Percentiles rank a stretch among this genome's conserved stretches.
These are phyloP conservation scores for Exophiala sideris DNA, from an alignment of 2,329 filamentous ascomycete genomes.

Conservation along the genomic window DNA sequence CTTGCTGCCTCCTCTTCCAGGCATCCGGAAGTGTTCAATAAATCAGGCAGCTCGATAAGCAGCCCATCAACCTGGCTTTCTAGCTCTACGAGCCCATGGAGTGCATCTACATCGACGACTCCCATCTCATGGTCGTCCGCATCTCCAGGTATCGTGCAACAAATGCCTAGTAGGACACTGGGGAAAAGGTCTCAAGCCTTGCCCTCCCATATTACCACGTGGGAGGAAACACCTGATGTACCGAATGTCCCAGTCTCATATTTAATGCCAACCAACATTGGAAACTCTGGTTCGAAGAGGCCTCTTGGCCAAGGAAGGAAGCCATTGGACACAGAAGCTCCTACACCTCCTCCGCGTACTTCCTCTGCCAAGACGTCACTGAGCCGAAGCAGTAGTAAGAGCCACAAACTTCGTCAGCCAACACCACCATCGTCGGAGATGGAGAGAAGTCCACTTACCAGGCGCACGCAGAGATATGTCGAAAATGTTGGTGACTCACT, in stretches of 20 bases:
- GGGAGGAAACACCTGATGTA: conserved; percentile 22
- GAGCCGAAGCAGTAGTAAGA: conserved; percentile 24
- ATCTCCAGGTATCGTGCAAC: conserved; percentile 44
- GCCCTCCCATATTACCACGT: conserved; percentile 15
- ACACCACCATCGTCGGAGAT: conserved; percentile 5
- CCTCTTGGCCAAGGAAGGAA: conserved; percentile 34
- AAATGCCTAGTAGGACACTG: conserved; percentile 26
- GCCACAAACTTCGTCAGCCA: conserved; percentile 9
- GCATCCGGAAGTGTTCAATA: conserved; percentile 13
- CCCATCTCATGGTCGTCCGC: conserved; percentile 50
- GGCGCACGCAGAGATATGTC: conserved; percentile 27
- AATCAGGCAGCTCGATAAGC: conserved; percentile 24
- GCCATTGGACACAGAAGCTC: conserved; percentile 24
- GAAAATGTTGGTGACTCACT: conserved; percentile 24
- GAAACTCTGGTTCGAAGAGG: conserved; percentile 16
- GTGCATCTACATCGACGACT: conserved; percentile 33
- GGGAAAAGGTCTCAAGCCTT: conserved; percentile 22
- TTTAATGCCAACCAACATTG: neutral
- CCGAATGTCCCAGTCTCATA: conserved; percentile 14
- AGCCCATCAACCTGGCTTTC: conserved; percentile 29
- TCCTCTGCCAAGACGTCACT: conserved; percentile 24
- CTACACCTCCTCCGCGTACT: conserved; percentile 30
- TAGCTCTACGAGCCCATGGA: conserved; percentile 27
- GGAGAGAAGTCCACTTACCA: conserved; percentile 14
- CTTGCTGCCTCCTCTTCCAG: conserved; percentile 20